Conservation (phyloP, 805 yeast species). For the Ogataea methanolica region DNA sequence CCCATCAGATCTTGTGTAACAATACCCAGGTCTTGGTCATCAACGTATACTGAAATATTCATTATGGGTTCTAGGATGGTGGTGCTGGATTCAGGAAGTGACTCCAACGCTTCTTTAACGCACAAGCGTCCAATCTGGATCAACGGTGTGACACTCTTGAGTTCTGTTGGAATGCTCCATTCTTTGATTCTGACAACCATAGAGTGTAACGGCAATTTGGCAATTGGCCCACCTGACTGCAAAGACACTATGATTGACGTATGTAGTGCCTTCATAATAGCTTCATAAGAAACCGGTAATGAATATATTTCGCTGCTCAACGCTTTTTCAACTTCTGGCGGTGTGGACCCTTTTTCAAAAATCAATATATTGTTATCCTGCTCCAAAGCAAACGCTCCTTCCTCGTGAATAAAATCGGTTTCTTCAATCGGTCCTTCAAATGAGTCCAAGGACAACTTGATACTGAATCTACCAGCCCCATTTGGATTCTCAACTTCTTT, state of each 20-base stretch:
- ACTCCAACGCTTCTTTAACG: constrained; percentile 33
- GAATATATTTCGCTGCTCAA: constrained; percentile 38
- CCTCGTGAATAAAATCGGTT: constrained; percentile 30
- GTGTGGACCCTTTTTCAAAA: constrained; percentile 28
- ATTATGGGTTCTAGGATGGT: constrained; percentile 83
- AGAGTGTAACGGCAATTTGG: constrained; percentile 56
- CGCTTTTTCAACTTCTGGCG: constrained; percentile 20
- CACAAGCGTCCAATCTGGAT: constrained; percentile 44
- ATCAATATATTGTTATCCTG: constrained; percentile 44
- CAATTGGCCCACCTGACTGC: constrained; percentile 62
- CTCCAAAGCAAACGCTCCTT: constrained; percentile 36
- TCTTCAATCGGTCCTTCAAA: constrained; percentile 31
- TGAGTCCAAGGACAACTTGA: constrained; percentile 25
- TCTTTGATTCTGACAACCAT: constrained; percentile 47
- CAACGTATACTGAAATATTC: constrained; percentile 64
- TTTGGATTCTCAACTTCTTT: constrained; percentile 12
- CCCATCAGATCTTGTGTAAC: constrained; percentile 83
- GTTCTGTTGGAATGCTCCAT: constrained; percentile 54
- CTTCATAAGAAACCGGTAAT: constrained; percentile 39
- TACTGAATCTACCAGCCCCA: constrained; percentile 20
- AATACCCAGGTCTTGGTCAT: constrained; percentile 70
- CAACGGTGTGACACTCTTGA: constrained; percentile 33
- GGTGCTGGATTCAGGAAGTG: constrained; percentile 29
- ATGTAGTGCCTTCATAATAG: constrained; percentile 47
- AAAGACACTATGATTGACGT: constrained; percentile 59